Conservation (phyloP, 164 flowering plant genomes). For the Vitis rupestris region DNA sequence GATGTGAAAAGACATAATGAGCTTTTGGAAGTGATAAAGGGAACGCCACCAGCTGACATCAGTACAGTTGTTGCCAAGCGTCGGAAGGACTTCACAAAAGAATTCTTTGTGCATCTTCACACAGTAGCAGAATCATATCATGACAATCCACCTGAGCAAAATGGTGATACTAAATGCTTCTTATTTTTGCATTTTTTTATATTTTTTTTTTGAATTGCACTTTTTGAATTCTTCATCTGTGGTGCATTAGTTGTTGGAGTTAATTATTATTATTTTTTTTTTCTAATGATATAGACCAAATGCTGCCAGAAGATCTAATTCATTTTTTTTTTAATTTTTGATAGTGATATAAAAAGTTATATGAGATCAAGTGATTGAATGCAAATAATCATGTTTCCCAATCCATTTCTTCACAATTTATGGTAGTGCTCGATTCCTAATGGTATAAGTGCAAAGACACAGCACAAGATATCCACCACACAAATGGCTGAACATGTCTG, state of each 20-base stretch:
- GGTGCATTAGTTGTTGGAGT: background rate
- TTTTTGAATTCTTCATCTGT: background rate
- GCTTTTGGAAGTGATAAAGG: constrained; percentile 60
- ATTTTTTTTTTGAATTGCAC: background rate
- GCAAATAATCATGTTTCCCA: too few relatives aligned
- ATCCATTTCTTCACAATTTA: too few relatives aligned
- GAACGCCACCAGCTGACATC: constrained; percentile 42
- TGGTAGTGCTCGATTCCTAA: too few relatives aligned
- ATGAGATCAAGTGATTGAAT: too few relatives aligned
- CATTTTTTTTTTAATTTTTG: too few relatives aligned
- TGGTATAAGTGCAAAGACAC: too few relatives aligned
- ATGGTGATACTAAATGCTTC: constrained; percentile 46
- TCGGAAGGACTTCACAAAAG: constrained; percentile 90
- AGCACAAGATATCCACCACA: too few relatives aligned
- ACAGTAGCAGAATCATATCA: constrained; percentile 75
- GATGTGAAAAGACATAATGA: constrained; percentile 88
- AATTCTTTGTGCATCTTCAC: constrained; percentile 82
- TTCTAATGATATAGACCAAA: too few relatives aligned
- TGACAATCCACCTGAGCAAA: constrained; percentile 66
- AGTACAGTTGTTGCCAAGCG: constrained; percentile 66
- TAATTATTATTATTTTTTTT: too few relatives aligned
- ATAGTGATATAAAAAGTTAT: too few relatives aligned
- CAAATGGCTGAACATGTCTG: too few relatives aligned
- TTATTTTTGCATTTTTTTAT: background rate
- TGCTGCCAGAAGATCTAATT: too few relatives aligned